Evolutionary conservation across 768 basidiomycete species (phyloP), one percentile per base, ranked within the genome.

Genomic region (Chalciporus chontae): DNA sequence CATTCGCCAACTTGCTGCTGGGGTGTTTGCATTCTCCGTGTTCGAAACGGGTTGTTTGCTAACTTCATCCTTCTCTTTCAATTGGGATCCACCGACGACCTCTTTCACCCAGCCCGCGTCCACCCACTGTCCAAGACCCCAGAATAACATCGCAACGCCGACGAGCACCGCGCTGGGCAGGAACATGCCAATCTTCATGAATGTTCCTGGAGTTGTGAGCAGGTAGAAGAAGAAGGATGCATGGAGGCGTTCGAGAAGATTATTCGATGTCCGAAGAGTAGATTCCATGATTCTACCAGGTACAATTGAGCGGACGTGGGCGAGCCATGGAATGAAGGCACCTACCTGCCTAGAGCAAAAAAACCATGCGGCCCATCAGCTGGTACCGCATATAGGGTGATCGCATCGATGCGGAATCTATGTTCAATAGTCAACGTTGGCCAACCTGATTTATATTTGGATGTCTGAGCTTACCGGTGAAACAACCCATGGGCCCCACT

Each of bases 151-250:
- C 1, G 85, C 87, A 11, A 90, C 78, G 32, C 90, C 89, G 47
- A 96, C 77, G 3, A 97, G 65, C 32, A 98, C 77, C 1, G 82
- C 90, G 48, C 90, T 90, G 0, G 95, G 94, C 7, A 99, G 77
- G 68, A 91, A 99, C 59, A 75, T 81, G 3, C 94, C 94, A 24
- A 98, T 92, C 64, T 94, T 90, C 58, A 92, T 78, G 71, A 95
- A 96, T 2, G 75, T 77, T 5, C 69, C 73, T 1, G 83, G 75
- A 34, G 72, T 69, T 11, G 68, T 63, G 18, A 71, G 58, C 53
- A 98, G 75, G 71, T 94, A 98, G 72, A 98, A 94, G 74, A 98
- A 97, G 70, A 95, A 94, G 0, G 95, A 98, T 2, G 94, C 94
- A 66, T 99, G 96, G 18, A 98, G 81, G 14, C 96, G 84, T 64